A percentile compares a stretch with the other conserved stretches of the same genome.
These are phyloP conservation scores for Colletotrichum liaoningense DNA, from an alignment of 2,329 filamentous ascomycete genomes.

Conservation along the genomic window DNA sequence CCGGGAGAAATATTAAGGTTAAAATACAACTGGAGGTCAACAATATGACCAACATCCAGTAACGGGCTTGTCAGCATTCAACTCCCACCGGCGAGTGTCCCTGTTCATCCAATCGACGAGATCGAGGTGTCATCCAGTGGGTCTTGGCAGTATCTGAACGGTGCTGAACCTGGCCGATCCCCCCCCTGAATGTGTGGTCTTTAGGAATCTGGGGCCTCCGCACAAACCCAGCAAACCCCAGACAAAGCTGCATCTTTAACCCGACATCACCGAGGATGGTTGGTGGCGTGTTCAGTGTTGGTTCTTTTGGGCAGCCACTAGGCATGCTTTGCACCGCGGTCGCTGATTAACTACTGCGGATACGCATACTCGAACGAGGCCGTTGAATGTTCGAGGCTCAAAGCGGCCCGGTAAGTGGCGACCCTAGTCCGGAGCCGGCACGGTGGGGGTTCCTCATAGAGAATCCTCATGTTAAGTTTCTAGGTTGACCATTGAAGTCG, in stretches of 20 bases:
- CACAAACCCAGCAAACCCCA: constrained; percentile 1
- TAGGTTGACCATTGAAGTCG: too few relatives aligned
- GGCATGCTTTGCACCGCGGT: too few relatives aligned
- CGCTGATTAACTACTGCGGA: neutral
- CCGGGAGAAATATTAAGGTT: neutral
- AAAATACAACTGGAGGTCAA: neutral
- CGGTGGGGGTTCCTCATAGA: neutral
- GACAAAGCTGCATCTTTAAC: constrained; percentile 20
- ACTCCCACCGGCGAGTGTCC: neutral
- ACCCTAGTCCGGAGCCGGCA: neutral
- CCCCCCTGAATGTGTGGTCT: neutral
- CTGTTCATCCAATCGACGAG: neutral
- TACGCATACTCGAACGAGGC: neutral
- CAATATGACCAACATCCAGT: neutral
- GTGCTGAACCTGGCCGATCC: constrained; percentile 1
- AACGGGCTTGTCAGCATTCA: neutral
- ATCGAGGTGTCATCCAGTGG: constrained; percentile 23
- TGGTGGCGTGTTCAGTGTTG: neutral
- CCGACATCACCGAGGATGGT: constrained; percentile 10
- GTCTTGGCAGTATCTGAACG: neutral
- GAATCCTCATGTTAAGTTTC: neutral
- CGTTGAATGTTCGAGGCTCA: neutral
- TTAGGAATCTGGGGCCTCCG: constrained; percentile 1
- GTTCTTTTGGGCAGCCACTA: neutral
- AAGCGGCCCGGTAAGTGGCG: neutral